phyloP scores from a whole-genome alignment of 345 rosid genomes.

The Noccaea caerulescens region DNA sequence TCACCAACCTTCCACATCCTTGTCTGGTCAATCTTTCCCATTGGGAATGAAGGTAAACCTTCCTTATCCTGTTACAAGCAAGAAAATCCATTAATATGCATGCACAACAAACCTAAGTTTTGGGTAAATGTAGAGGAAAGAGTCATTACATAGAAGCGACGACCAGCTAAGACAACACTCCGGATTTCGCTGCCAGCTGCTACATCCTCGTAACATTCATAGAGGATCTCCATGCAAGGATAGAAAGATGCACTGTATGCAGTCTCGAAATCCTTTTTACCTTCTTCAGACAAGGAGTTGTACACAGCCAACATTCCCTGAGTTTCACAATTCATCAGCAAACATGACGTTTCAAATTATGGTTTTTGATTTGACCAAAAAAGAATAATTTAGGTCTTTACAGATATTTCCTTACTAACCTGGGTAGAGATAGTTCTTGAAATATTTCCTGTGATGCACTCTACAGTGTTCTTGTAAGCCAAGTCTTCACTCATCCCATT shows the following conservation, averaged over 20 bases:
- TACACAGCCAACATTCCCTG: conserved; percentile 96
- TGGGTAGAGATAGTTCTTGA: conserved; percentile 81
- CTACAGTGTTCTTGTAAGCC: conserved; percentile 91
- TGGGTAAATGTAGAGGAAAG: not conserved
- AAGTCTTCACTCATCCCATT: conserved; percentile 75
- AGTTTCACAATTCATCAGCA: conserved; percentile 15
- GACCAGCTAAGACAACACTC: conserved; percentile 91
- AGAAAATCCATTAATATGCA: not conserved
- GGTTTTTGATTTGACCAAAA: not conserved
- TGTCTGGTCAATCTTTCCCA: conserved; percentile 96
- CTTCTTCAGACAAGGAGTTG: conserved; percentile 76
- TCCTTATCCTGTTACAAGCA: conserved; percentile 72
- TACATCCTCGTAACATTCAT: conserved; percentile 91
- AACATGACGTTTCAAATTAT: not conserved
- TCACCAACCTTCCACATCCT: conserved; percentile 98
- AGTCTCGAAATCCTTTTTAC: conserved; percentile 69
- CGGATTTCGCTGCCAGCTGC: conserved; percentile 82
- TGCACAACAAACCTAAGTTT: conserved; percentile 3
- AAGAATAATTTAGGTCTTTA: not conserved
- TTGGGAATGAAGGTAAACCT: conserved; percentile 93
- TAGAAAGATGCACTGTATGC: conserved; percentile 80
- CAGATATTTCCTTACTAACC: conserved; percentile 51
- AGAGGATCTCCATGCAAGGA: conserved; percentile 89
- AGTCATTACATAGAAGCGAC: conserved; percentile 73
- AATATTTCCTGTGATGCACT: conserved; percentile 82